Percentiles rank a stretch among this genome's conserved stretches.
These are phyloP conservation scores for Ilex aquifolium DNA, from an alignment of 257 asterid genomes.

Conservation along the genomic window DNA sequence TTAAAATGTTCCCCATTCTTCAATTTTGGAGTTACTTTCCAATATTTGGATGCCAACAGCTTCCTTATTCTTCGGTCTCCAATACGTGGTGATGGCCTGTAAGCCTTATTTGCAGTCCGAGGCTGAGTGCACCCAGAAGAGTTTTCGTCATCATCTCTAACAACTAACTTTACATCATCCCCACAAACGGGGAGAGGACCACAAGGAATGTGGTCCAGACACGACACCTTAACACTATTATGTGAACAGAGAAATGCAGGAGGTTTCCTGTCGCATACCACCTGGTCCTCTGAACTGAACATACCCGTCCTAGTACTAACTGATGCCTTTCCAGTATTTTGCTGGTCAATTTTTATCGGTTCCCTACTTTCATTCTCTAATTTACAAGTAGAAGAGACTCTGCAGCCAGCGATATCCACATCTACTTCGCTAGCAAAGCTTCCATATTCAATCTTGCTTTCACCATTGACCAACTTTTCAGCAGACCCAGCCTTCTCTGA, in stretches of 20 bases:
- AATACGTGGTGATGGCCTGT: constrained; percentile 34
- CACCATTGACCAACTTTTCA: constrained; percentile 43
- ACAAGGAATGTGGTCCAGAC: constrained; percentile 39
- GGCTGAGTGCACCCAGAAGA: constrained; percentile 59
- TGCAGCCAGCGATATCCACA: constrained; percentile 47
- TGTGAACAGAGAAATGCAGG: constrained; percentile 54
- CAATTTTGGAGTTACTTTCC: constrained; percentile 35
- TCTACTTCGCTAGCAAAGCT: constrained; percentile 41
- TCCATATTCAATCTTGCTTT: constrained; percentile 58
- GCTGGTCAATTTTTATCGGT: constrained; percentile 34
- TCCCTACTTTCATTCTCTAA: constrained; percentile 44
- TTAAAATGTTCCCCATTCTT: constrained; percentile 39
- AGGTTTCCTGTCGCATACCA: constrained; percentile 44
- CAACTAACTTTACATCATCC: constrained; percentile 67
- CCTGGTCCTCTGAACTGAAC: constrained; percentile 27
- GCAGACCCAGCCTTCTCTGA: constrained; percentile 54
- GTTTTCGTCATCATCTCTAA: constrained; percentile 84
- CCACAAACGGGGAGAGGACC: constrained; percentile 39
- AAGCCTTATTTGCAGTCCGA: constrained; percentile 47
- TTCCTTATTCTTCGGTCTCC: constrained; percentile 51
- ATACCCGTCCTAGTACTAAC: constrained; percentile 32
- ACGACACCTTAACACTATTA: constrained; percentile 50
- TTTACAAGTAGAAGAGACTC: constrained; percentile 38
- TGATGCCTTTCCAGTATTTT: constrained; percentile 44
- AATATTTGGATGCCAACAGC: constrained; percentile 47